Evolutionary conservation across 2,329 filamentous ascomycete genomes (phyloP).

Genomic region (Phaeoacremonium minimum): DNA sequence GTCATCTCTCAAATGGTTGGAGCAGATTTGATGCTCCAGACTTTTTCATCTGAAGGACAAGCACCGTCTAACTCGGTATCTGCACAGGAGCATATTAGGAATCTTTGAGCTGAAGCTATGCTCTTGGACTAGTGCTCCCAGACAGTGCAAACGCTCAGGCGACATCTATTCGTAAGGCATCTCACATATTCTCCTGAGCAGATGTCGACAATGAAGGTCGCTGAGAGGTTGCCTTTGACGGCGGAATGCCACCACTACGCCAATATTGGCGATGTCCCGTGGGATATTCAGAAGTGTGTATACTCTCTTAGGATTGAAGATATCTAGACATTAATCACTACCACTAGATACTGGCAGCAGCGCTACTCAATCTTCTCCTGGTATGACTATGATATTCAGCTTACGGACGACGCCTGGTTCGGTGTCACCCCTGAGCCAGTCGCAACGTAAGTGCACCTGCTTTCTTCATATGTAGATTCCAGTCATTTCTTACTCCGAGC

Average conservation of each 20-base stretch:
- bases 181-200: too few relatives aligned
- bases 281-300: slow-evolving; percentile 76
- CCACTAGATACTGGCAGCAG: slow-evolving; percentile 78
- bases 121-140: too few relatives aligned
- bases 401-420: slow-evolving; percentile 96
- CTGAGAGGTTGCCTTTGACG: slow-evolving; percentile 46
- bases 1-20: too few relatives aligned
- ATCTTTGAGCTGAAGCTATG: too few relatives aligned
- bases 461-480: slow-evolving; percentile 3
- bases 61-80: too few relatives aligned
- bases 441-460: slow-evolving; percentile 59
- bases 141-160: too few relatives aligned
- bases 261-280: slow-evolving; percentile 65
- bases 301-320: not conserved
- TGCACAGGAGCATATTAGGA: too few relatives aligned
- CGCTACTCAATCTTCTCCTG: slow-evolving; percentile 80
- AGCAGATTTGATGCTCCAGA: too few relatives aligned
- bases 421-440: slow-evolving; percentile 93
- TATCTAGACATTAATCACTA: slow-evolving; percentile 2
- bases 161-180: too few relatives aligned
- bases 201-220: slow-evolving; percentile 37
- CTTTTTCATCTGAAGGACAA: too few relatives aligned
- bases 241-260: slow-evolving; percentile 73
- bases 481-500: not conserved
- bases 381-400: slow-evolving; percentile 82